These are phyloP conservation scores for Prunus campanulata DNA, from an alignment of 306 rosid species.

Conservation along the genomic window DNA sequence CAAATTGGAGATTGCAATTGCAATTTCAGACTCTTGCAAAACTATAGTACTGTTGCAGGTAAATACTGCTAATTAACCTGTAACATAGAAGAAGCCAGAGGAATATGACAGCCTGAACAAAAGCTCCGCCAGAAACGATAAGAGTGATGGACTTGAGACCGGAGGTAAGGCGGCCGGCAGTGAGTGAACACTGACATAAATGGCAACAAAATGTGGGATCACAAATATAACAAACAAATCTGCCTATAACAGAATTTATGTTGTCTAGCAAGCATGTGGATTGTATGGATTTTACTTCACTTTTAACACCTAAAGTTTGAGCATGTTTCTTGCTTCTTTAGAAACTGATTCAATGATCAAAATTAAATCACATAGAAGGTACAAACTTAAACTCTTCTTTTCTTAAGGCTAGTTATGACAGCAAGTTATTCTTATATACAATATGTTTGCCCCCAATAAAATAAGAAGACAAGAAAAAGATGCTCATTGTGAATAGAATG, in stretches of 20 bases:
- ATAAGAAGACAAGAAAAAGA: too few species aligned
- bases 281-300: not conserved
- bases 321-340: too few species aligned
- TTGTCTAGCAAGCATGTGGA: not conserved
- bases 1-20: not conserved
- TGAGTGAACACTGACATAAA: conserved; percentile 64
- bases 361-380: too few species aligned
- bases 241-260: not conserved
- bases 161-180: conserved; percentile 86
- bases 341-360: too few species aligned
- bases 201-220: conserved; percentile 5
- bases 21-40: too few species aligned
- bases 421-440: too few species aligned
- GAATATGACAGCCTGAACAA: conserved; percentile 53
- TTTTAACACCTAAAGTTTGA: too few species aligned
- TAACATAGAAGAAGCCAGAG: conserved; percentile 56
- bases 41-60: not conserved
- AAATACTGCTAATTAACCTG: conserved; percentile 25
- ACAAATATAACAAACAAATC: not conserved
- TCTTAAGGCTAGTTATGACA: too few species aligned
- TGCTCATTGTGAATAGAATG: too few species aligned
- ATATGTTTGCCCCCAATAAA: too few species aligned
- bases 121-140: conserved; percentile 64
- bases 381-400: too few species aligned
- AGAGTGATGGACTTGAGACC: conserved; percentile 78